Percentiles rank a stretch among this genome's conserved stretches.
Conservation (phyloP, 2,329 filamentous ascomycete genomes). For the Scolecobasidium constrictum region DNA sequence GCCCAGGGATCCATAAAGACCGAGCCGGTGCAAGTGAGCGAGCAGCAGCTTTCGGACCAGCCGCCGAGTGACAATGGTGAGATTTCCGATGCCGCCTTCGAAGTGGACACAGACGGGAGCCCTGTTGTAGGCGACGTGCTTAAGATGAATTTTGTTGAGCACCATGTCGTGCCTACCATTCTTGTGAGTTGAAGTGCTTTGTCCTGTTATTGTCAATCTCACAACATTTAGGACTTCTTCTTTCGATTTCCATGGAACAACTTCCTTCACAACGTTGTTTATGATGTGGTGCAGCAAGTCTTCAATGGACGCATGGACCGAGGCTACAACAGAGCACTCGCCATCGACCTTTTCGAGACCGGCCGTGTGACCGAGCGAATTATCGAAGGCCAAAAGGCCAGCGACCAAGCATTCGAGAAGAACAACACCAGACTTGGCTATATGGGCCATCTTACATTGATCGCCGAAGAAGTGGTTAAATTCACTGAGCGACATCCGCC, state of each 20-base stretch:
- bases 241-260: constrained; percentile 99
- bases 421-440: constrained; percentile 90
- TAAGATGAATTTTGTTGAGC: constrained; percentile 93
- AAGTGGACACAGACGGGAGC: constrained; percentile 49
- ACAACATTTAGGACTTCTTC: constrained; percentile 69
- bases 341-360: constrained; percentile 84
- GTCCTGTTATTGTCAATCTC: not conserved
- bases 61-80: constrained; percentile 24
- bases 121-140: constrained; percentile 89
- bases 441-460: constrained; percentile 95
- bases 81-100: constrained; percentile 29
- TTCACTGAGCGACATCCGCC: constrained; percentile 91
- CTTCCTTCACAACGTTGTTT: constrained; percentile 97
- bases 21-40: not conserved
- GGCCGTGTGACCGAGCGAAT: constrained; percentile 86
- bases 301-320: constrained; percentile 98
- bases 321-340: constrained; percentile 80
- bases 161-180: constrained; percentile 90
- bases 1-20: not conserved
- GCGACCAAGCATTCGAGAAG: constrained; percentile 73
- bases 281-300: constrained; percentile 97
- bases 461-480: constrained; percentile 96
- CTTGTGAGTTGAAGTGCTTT: constrained; percentile 50
- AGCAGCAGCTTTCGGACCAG: constrained; percentile 15
- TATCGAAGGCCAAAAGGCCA: constrained; percentile 77